phyloP scores from a whole-genome alignment of 2,329 filamentous ascomycete genomes.

The Ophiostoma perfectum region DNA sequence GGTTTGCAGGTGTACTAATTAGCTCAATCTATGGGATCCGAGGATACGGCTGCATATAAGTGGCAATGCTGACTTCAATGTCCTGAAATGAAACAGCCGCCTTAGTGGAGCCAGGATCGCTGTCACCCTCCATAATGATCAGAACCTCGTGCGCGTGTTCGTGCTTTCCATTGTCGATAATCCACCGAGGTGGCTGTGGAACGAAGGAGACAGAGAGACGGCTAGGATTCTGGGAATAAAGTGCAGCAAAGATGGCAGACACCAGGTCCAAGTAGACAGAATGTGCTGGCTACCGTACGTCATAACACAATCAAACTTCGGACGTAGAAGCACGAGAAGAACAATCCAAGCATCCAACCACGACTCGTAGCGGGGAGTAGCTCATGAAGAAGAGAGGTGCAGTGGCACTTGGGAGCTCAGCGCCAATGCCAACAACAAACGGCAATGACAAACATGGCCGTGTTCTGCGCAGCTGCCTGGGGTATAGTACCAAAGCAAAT shows the following conservation, averaged over 20 bases:
- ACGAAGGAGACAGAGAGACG: neutral
- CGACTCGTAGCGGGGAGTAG: constrained; percentile 27
- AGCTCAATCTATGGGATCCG: neutral
- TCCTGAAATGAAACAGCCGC: neutral
- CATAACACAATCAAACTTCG: constrained; percentile 31
- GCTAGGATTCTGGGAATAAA: neutral
- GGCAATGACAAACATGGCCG: neutral
- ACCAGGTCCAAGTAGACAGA: neutral
- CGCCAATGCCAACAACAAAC: neutral
- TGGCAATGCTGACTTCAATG: neutral
- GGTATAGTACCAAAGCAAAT: neutral
- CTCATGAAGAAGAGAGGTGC: neutral
- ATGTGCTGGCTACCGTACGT: constrained; percentile 28
- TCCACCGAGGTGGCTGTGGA: neutral
- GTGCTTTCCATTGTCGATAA: neutral
- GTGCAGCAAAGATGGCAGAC: neutral
- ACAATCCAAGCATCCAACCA: constrained; percentile 38
- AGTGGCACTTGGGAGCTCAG: neutral
- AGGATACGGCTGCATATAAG: neutral
- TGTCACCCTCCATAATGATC: neutral
- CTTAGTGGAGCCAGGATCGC: neutral
- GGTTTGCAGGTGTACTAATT: neutral
- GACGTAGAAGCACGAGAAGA: constrained; percentile 32
- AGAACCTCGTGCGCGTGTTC: neutral
- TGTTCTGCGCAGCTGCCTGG: neutral